Evolutionary conservation across 345 rosid species (phyloP), one percentile per base, ranked within the genome.

Genomic region (Boechera retrofracta): DNA sequence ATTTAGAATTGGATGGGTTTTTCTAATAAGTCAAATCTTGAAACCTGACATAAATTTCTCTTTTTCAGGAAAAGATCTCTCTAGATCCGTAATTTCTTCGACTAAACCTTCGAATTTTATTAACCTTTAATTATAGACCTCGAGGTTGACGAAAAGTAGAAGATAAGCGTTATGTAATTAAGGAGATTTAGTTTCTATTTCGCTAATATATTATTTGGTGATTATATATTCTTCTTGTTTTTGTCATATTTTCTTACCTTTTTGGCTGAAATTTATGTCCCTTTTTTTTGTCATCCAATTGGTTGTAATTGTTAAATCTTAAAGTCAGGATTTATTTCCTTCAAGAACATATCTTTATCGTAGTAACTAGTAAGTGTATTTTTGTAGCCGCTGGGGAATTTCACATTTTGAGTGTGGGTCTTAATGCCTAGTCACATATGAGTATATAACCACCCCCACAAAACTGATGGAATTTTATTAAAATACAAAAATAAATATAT

Each of bases 51-150:
- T 10, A 31, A 4, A 21, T 61, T 16, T 45, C 28, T 52, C 26
- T 52, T 33, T 71, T 70, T 38, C 13, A 1, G 72, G 71, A 45
- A 64, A 64, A 64, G 7, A 75, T 75, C 44, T 67, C 35, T 67
- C 42, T 5, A 75, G 67, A 77, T 71, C 72, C 61, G 76, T 51
- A 64, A 56, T 12, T 71, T 56, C 35, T 64, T 70, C 61, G 16
- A 32, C 75, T 41, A 62, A 44, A 42, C 21, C 15, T 45, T 57
- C 2, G 58, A 51, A 51, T 39, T 26, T 59, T 41, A 42, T 68
- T 69, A 38, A 42, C 24, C 24, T 21, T 21, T 21, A 21, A 21
- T 21, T 21, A 21, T 31, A 52, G 39, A 18, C 70, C 72, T 64
- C 54, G 65, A 47, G 18, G 32, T 35, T 69, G 1, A 54, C 49